Conservation (phyloP, 2,329 filamentous ascomycete genomes). For the Neopestalotiopsis rosae region DNA sequence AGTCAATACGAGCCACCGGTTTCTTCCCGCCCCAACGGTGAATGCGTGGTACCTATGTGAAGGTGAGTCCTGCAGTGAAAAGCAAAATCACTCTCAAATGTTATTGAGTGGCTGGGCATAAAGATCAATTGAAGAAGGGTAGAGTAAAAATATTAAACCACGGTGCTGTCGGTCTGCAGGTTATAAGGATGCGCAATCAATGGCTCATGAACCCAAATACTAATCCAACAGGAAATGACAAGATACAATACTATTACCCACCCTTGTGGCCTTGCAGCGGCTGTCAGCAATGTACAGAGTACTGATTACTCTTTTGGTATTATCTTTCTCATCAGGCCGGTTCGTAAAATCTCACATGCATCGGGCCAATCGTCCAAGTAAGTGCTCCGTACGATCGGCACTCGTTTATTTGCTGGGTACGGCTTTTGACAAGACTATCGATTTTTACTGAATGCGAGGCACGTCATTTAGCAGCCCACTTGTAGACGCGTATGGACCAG, state of each 20-base stretch:
- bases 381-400: background rate
- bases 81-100: background rate
- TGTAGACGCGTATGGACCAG: conserved; percentile 3
- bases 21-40: background rate
- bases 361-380: background rate
- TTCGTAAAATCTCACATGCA: background rate
- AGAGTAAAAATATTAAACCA: too few species aligned
- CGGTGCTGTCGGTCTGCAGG: too few species aligned
- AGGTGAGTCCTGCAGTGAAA: background rate
- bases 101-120: background rate
- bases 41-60: background rate
- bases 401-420: conserved; percentile 1
- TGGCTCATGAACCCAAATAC: too few species aligned
- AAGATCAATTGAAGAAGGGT: background rate
- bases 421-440: conserved; percentile 6
- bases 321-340: background rate
- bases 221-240: too few species aligned
- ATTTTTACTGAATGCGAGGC: conserved; percentile 1
- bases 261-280: too few species aligned
- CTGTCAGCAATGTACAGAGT: too few species aligned
- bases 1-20: background rate
- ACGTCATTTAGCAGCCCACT: conserved; percentile 9
- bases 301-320: background rate
- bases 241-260: too few species aligned
- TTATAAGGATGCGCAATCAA: too few species aligned